Base-by-base conservation (phyloP, 1,284 basidiomycete species). In the Moesziomyces antarcticus region DNA sequence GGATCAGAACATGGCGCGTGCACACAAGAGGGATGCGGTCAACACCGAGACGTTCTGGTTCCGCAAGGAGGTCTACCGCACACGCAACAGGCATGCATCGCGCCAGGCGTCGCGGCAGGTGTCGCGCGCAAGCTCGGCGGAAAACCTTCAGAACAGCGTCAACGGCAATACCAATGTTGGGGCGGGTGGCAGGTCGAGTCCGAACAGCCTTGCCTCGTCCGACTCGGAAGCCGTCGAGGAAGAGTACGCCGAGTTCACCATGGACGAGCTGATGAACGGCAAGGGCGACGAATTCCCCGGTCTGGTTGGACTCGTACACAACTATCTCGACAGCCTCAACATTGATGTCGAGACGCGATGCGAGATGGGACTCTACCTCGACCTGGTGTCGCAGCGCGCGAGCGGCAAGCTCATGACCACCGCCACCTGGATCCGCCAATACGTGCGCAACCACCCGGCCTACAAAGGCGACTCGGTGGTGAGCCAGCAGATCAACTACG, bases 391-490 rank as follows among this genome's bases (percentile, higher is more conserved):
- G 71, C 86, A 88, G 53, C 87, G 96, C 46, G 91, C 95, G 5
- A 89, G 91, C 80, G 95, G 95, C 91, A 93, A 93, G 18, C 87
- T 98, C n/a, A 85, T 90, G 80, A 99, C 97, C 0, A 89, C 93
- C 1, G 97, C 97, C 2, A 90, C 90, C 9, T 99, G 93, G 93
- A 94, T 97, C 60, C 89, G 97, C 27, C 88, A 92, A 49, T 99
- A 97, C 84, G 92, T 99, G 48, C 89, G 90, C 21, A 88, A 89
- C 1, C 97, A 99, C 85, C 93, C 94, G 4, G 88, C 87, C 21
- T 99, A 99, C 87, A 91, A 92, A 85, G 88, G 89, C 54, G 94
- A 99, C 85, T 97, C 94, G 44, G 91, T 92, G 37, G 92, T 99
- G 24, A 91, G 87, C 51, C 89, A 93, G 81, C 90, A 92, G 85